phyloP scores from a whole-genome alignment of 768 basidiomycete species.

The Hericium erinaceus region DNA sequence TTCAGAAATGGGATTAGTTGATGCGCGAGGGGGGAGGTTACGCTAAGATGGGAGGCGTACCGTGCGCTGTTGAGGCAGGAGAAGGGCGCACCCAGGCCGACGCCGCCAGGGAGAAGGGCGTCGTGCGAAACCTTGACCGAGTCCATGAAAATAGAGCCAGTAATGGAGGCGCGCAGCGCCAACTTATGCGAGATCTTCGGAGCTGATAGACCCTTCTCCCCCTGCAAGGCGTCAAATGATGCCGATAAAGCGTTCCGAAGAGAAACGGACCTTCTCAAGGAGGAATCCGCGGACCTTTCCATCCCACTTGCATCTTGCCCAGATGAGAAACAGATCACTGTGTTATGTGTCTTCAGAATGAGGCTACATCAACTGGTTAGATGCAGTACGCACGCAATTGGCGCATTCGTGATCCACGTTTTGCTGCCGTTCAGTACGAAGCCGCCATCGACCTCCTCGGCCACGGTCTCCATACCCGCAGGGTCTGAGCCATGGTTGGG shows the following conservation, averaged over 20 bases:
- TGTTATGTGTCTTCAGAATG: background rate
- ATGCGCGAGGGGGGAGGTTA: background rate
- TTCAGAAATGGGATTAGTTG: conserved; percentile 11
- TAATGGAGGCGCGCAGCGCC: conserved; percentile 76
- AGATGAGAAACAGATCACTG: conserved; percentile 85
- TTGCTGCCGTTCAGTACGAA: conserved; percentile 86
- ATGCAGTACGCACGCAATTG: conserved; percentile 52
- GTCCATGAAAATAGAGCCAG: conserved; percentile 90
- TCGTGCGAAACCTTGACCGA: conserved; percentile 69
- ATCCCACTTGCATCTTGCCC: conserved; percentile 96
- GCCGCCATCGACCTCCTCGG: conserved; percentile 76
- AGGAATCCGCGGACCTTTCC: conserved; percentile 83
- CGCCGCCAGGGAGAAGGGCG: conserved; percentile 66
- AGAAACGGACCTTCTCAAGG: conserved; percentile 64
- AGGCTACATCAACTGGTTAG: background rate
- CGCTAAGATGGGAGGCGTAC: conserved; percentile 21
- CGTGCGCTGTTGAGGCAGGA: conserved; percentile 88
- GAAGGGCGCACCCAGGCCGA: conserved; percentile 80
- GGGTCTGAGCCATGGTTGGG: conserved; percentile 97
- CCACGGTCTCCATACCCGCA: conserved; percentile 93
- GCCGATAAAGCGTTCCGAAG: background rate
- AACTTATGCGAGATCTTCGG: conserved; percentile 91
- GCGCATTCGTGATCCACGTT: conserved; percentile 96
- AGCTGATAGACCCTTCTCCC: conserved; percentile 69
- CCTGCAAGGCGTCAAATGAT: conserved; percentile 34